Evolutionary conservation across 495 filamentous ascomycete species (phyloP), one percentile per base, ranked within the genome.

Genomic region (Extremus antarcticus): DNA sequence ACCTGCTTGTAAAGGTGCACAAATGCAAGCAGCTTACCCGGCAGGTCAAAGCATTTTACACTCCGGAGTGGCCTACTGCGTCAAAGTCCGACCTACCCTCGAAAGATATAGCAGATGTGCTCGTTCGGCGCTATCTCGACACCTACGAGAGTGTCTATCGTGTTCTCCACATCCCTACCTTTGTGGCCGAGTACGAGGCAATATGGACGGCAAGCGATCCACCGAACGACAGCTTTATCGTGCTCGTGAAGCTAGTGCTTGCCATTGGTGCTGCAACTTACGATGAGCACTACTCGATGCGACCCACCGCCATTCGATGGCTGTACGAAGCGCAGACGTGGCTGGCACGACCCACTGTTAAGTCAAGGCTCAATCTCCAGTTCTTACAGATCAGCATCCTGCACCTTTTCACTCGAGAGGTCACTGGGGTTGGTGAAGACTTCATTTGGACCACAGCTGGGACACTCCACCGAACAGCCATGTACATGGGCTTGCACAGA

Each of bases 401-500:
- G n/a, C 58, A 75, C 0, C 61, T 81, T 9, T 66, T 84, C 19
- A 76, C 77, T 3, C 74, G 78, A 2, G 73, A 80, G 45, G 70
- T 71, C 16, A 68, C 72, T 39, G 72, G 71, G 0, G 68, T 76
- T 22, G 76, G 77, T 17, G 75, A 70, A 1, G 78, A 83, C 55
- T 63, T 80, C 3, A 72, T 76, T 0, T 83, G 80, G 79, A 71
- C 76, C 7, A 74, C 76, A 0, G 71, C 70, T 21, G 80, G 81
- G 0, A 75, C 77, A 0, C 63, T 84, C 0, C 63, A 81, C 21
- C 72, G 74, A n/a, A 72, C 64, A 21, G 78, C 78, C 8, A 80
- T 80, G 70, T 72, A 72, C 15, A 78, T 83, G 64, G 78, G 78
- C 1, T 54, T 83, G 16, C 79, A 85, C 57, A 76, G 77, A 3